A percentile compares a stretch with the other conserved stretches of the same genome.
These are phyloP conservation scores for Beta lomatogona DNA, from an alignment of 179 eudicot genomes.

Conservation along the genomic window DNA sequence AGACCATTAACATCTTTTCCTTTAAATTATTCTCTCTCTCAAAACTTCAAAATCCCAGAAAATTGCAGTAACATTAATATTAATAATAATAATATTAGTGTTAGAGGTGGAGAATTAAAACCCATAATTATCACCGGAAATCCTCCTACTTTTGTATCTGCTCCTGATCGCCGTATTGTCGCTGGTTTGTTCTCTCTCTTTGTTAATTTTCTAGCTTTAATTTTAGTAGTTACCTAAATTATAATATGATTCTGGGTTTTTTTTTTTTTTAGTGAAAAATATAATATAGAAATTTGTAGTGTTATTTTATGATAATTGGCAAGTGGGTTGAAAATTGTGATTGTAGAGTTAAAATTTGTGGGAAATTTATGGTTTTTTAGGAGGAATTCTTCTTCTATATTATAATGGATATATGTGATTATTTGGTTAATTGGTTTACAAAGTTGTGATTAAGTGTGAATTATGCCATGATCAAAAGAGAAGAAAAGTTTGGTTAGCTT, in stretches of 20 bases:
- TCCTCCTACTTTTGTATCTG: constrained; percentile 90
- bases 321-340: neutral
- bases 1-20: constrained; percentile 17
- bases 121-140: constrained; percentile 71
- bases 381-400: neutral
- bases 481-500: neutral
- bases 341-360: neutral
- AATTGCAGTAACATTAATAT: neutral
- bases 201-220: neutral
- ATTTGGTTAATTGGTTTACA: neutral
- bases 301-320: neutral
- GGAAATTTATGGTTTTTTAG: neutral
- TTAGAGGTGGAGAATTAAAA: constrained; percentile 30
- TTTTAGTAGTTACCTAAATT: neutral
- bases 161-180: constrained; percentile 83
- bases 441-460: neutral
- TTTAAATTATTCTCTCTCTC: constrained; percentile 6
- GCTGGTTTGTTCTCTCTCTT: constrained; percentile 53
- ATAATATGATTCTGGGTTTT: neutral
- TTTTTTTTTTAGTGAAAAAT: neutral
- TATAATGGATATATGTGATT: neutral
- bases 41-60: constrained; percentile 14
- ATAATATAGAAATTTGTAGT: neutral
- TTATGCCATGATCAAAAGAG: neutral
- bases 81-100: neutral